Evolutionary conservation across 345 rosid genomes (phyloP).

Genomic region (Bruguiera parviflora): DNA sequence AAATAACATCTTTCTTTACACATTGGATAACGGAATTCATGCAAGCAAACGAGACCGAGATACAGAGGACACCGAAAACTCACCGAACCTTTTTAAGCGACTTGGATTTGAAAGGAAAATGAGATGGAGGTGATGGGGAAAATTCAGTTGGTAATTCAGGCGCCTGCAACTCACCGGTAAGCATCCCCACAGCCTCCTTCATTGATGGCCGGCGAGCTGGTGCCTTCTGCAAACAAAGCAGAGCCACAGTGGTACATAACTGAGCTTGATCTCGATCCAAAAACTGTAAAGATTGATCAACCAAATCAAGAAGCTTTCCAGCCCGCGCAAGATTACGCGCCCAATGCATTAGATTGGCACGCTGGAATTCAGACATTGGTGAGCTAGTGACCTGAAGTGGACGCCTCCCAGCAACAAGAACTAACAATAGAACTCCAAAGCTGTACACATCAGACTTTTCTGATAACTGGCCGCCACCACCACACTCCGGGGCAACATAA

Average conservation of each 20-base stretch:
- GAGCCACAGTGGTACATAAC: conserved; percentile 66
- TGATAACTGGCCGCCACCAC: conserved; percentile 60
- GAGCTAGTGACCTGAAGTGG: conserved; percentile 75
- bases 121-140: conserved; percentile 69
- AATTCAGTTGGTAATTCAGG: conserved; percentile 74
- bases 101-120: conserved; percentile 24
- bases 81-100: conserved; percentile 25
- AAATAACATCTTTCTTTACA: too few relatives aligned
- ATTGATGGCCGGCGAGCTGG: conserved; percentile 60
- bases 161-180: conserved; percentile 57
- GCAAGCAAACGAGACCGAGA: not conserved
- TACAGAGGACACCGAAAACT: not conserved
- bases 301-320: conserved; percentile 64
- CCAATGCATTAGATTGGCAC: conserved; percentile 82
- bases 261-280: conserved; percentile 57
- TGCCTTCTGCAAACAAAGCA: conserved; percentile 66
- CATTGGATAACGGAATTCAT: not conserved
- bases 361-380: conserved; percentile 72
- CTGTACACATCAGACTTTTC: conserved; percentile 79
- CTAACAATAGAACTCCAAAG: conserved; percentile 68
- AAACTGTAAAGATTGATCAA: conserved; percentile 58
- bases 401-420: conserved; percentile 64
- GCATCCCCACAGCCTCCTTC: conserved; percentile 69
- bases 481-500: conserved; percentile 77
- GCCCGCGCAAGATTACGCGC: conserved; percentile 64